Evolutionary conservation across 129 eudicot genomes (phyloP).

Genomic region (Flaveria robusta): DNA sequence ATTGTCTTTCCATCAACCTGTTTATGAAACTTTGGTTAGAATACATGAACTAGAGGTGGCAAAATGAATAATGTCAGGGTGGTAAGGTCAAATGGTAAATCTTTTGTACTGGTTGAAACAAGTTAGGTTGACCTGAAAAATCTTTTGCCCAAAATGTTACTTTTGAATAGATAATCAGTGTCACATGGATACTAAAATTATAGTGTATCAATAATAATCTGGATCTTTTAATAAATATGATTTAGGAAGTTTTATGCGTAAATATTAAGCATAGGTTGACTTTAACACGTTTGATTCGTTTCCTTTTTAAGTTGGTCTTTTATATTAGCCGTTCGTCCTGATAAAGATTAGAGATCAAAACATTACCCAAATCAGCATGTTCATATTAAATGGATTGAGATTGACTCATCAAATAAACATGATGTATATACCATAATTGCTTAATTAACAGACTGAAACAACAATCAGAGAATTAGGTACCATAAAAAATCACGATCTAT

Average conservation of each 20-base stretch:
- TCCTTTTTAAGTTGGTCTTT: background rate
- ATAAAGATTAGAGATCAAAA: background rate
- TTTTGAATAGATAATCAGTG: background rate
- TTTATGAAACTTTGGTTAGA: conserved; percentile 4
- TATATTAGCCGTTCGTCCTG: background rate
- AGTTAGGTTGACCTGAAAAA: background rate
- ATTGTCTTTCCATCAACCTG: conserved; percentile 88
- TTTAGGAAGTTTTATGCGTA: background rate
- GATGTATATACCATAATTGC: background rate
- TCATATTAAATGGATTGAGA: background rate
- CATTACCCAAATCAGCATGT: background rate
- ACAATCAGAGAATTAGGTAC: background rate
- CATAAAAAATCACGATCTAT: conserved; percentile 1
- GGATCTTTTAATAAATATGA: background rate
- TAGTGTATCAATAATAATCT: background rate
- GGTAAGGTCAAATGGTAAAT: background rate
- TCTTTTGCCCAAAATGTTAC: background rate
- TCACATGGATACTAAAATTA: background rate
- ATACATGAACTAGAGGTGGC: background rate
- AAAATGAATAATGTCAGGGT: background rate
- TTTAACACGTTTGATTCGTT: background rate
- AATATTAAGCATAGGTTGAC: background rate
- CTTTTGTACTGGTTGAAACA: background rate
- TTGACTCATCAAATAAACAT: background rate
- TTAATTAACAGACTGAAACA: background rate